Evolutionary conservation across 306 rosid species (phyloP).

Genomic region (Citrullus mucosospermus): DNA sequence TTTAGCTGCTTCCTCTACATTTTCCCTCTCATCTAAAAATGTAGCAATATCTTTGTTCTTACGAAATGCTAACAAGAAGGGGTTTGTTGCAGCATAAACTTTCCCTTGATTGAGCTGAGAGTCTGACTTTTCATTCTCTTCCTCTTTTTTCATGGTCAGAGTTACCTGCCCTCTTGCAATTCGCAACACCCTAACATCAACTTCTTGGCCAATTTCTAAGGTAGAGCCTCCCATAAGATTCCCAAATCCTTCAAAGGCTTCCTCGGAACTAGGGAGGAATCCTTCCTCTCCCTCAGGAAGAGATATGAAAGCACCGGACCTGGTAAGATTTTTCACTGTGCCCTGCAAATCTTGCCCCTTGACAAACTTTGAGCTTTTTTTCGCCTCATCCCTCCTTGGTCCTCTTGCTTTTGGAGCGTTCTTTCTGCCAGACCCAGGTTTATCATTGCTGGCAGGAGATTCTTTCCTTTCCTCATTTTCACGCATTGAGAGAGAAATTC

Average conservation of each 20-base stretch:
- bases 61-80: constrained; percentile 81
- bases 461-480: constrained; percentile 49
- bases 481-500: constrained; percentile 95
- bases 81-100: constrained; percentile 64
- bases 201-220: constrained; percentile 65
- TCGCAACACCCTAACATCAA: constrained; percentile 72
- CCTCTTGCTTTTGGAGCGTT: constrained; percentile 31
- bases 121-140: constrained; percentile 27
- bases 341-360: constrained; percentile 79
- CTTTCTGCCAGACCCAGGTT: constrained; percentile 49
- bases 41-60: constrained; percentile 73
- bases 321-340: constrained; percentile 61
- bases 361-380: constrained; percentile 43
- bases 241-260: constrained; percentile 56
- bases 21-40: constrained; percentile 72
- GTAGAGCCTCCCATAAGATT: constrained; percentile 63
- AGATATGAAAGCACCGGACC: constrained; percentile 81
- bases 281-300: constrained; percentile 99
- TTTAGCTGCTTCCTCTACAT: constrained; percentile 26
- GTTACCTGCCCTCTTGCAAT: constrained; percentile 69
- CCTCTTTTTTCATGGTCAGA: constrained; percentile 93
- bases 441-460: constrained; percentile 28
- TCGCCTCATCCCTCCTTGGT: constrained; percentile 38
- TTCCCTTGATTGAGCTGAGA: constrained; percentile 34
- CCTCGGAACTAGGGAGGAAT: constrained; percentile 77